These are phyloP conservation scores for Rubroboletus satanas DNA, from an alignment of 768 basidiomycete species.

Conservation along the genomic window DNA sequence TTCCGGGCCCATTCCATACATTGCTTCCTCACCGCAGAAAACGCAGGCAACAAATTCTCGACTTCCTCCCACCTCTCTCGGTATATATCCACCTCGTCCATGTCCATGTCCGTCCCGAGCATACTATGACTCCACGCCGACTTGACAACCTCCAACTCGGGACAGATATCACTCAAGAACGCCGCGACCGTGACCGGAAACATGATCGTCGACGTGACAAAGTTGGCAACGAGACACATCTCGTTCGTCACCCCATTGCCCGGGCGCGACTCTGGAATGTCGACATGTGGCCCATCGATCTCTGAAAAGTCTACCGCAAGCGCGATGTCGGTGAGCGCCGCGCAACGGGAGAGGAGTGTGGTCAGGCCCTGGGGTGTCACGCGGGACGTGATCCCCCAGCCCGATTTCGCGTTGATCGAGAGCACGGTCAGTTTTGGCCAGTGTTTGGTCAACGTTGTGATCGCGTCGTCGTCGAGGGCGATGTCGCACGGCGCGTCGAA, in stretches of 20 bases:
- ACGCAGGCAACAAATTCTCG: constrained; percentile 20
- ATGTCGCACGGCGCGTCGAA: constrained; percentile 22
- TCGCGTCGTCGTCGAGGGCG: constrained; percentile 17
- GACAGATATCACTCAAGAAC: constrained; percentile 28
- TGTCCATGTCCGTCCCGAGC: neutral
- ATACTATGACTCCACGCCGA: constrained; percentile 12
- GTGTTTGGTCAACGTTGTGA: constrained; percentile 15
- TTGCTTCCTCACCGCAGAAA: constrained; percentile 19
- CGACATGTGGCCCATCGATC: constrained; percentile 7
- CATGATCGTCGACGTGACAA: constrained; percentile 21
- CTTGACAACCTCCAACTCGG: constrained; percentile 8
- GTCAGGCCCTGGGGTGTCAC: constrained; percentile 24
- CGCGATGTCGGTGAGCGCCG: constrained; percentile 6
- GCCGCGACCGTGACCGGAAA: constrained; percentile 19
- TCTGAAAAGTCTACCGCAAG: constrained; percentile 21
- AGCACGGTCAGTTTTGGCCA: constrained; percentile 18
- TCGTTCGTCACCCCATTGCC: constrained; percentile 11
- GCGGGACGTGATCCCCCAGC: constrained; percentile 17
- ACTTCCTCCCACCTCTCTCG: constrained; percentile 24
- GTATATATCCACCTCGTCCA: constrained; percentile 9
- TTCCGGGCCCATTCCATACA: constrained; percentile 5
- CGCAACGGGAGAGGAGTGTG: constrained; percentile 17
- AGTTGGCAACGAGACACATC: constrained; percentile 10
- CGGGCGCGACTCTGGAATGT: neutral
- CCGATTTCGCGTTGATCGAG: constrained; percentile 15